Percentiles rank a stretch among this genome's conserved stretches.
Conservation (phyloP, 2,329 filamentous ascomycete genomes). For the Fusarium sp. region DNA sequence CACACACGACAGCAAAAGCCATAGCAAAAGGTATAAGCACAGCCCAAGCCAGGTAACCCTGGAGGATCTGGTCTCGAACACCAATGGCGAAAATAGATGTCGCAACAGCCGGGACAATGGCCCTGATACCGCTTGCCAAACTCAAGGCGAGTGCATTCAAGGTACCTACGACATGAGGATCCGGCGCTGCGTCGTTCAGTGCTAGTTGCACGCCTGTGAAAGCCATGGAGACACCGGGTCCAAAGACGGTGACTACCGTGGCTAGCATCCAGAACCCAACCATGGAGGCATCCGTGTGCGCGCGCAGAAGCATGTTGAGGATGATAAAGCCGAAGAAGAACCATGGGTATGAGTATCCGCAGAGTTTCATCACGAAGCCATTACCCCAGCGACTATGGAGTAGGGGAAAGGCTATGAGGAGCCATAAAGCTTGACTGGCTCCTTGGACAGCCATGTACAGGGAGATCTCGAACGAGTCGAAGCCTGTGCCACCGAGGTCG, state of each 20-base stretch:
- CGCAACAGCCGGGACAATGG: constrained; percentile 74
- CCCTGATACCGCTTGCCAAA: constrained; percentile 68
- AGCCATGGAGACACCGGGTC: constrained; percentile 73
- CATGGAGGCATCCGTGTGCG: constrained; percentile 52
- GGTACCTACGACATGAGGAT: constrained; percentile 72
- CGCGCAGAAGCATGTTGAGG: constrained; percentile 60
- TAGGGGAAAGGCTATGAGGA: constrained; percentile 75
- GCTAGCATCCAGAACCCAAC: constrained; percentile 67
- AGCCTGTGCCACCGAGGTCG: constrained; percentile 72
- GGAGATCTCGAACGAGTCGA: constrained; percentile 72
- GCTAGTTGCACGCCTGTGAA: constrained; percentile 79
- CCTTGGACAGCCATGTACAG: constrained; percentile 73
- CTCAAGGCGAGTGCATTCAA: constrained; percentile 75
- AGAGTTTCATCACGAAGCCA: constrained; percentile 70
- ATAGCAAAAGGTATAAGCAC: constrained; percentile 50
- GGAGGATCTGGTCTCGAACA: constrained; percentile 68
- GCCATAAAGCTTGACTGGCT: constrained; percentile 75
- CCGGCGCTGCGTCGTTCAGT: constrained; percentile 79
- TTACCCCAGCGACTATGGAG: constrained; percentile 76
- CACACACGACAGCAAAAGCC: constrained; percentile 43
- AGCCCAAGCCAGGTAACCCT: constrained; percentile 65
- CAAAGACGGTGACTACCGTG: constrained; percentile 60
- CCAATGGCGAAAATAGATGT: constrained; percentile 76
- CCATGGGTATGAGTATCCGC: constrained; percentile 67
- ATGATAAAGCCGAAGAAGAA: constrained; percentile 71